phyloP scores from a whole-genome alignment of 2,329 filamentous ascomycete genomes.

The Aspergillus fijiensis region DNA sequence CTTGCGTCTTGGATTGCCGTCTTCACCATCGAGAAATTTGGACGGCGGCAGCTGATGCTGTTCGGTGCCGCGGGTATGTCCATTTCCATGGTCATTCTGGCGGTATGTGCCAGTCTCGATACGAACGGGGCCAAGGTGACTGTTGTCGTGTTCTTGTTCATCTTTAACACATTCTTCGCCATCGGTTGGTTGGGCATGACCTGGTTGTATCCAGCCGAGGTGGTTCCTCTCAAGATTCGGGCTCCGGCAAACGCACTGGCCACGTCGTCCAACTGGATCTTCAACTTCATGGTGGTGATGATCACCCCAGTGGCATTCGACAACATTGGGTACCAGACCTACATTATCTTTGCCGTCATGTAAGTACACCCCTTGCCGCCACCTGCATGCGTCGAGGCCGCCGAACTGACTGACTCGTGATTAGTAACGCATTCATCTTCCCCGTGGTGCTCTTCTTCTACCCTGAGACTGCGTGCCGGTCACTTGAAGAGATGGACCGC shows the following conservation, averaged over 20 bases:
- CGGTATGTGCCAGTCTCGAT: conserved; percentile 30
- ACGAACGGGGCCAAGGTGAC: conserved; percentile 26
- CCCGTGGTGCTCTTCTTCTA: conserved; percentile 62
- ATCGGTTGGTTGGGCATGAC: conserved; percentile 64
- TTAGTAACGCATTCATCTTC: conserved; percentile 54
- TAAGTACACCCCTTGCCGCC: conserved; percentile 26
- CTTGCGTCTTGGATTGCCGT: conserved; percentile 52
- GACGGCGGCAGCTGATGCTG: conserved; percentile 68
- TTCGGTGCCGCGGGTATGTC: conserved; percentile 66
- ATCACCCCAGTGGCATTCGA: conserved; percentile 62
- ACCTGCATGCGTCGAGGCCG: background rate
- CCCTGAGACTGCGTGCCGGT: conserved; percentile 59
- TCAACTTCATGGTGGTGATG: conserved; percentile 67
- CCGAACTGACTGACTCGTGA: conserved; percentile 11
- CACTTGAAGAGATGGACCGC: conserved; percentile 68
- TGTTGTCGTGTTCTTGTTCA: conserved; percentile 51
- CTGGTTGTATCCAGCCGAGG: conserved; percentile 53
- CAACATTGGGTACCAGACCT: conserved; percentile 56
- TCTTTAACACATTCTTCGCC: conserved; percentile 68
- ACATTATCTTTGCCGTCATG: conserved; percentile 58
- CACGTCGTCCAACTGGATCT: conserved; percentile 61
- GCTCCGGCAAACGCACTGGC: conserved; percentile 64
- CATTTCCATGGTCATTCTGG: conserved; percentile 63
- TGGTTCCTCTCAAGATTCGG: conserved; percentile 57
- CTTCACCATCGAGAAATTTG: conserved; percentile 52